Evolutionary conservation across 768 basidiomycete species (phyloP), one percentile per base, ranked within the genome.

Genomic region (Suillus brevipes): DNA sequence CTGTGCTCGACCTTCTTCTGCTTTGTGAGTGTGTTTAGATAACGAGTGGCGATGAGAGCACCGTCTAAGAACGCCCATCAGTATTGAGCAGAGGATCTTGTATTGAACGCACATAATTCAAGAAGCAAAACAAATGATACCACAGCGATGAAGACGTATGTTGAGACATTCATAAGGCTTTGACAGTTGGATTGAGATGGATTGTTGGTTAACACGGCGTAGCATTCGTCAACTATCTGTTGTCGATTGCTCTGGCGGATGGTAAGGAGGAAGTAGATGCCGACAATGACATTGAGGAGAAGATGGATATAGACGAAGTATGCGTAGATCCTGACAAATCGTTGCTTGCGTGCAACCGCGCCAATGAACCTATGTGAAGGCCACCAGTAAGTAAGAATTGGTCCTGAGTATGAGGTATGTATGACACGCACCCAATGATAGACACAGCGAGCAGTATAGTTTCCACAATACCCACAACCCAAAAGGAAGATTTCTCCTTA

Each of bases 281-380:
- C 84, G 65, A 84, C 80, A 36, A 75, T 79, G 72, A 87, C 64
- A 71, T 86, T 87, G 79, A 87, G 64, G 68, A 85, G 47, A 71
- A 88, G 82, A 75, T 89, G 85, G 67, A 82, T 66, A 77, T 86
- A 85, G 71, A 87, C 76, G 72, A 84, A 83, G 72, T 84, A 84
- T 12, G 83, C 77, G 69, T 88, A 88, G 57, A 81, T 79, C 70
- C 80, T 81, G 58, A 87, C 80, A 69, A 90, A 87, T 2, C 78
- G 70, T 74, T 86, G 87, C 70, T 89, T 89, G 70, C 84, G 84
- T 47, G 85, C 83, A 62, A 89, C 78, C 1, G 82, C 82, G n/a
- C 89, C 89, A 38, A 87, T 80, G 61, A 90, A 83, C 43, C 34
- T 43, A 57, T 63, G 37, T 50, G 13, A 55, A 25, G 56, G 6